Percentiles rank a stretch among this genome's conserved stretches.
Evolutionary conservation across 2,329 filamentous ascomycete genomes (phyloP).

Genomic region (Botrytis aclada): DNA sequence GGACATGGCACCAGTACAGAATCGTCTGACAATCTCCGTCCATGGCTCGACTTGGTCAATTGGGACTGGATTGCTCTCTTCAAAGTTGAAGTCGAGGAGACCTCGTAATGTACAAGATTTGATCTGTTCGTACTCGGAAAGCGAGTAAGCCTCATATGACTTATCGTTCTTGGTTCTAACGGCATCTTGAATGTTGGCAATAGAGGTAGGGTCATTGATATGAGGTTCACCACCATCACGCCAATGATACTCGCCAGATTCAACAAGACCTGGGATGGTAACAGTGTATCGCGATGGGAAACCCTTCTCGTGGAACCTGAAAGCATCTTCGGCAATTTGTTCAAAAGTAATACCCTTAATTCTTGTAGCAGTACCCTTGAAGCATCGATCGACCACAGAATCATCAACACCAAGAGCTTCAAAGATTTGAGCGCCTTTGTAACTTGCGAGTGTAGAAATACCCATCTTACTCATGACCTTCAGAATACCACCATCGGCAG

Average conservation of each 20-base stretch:
- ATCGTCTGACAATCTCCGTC: conserved; percentile 95
- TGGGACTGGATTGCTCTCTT: conserved; percentile 77
- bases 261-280: conserved; percentile 74
- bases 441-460: conserved; percentile 92
- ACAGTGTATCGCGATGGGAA: conserved; percentile 79
- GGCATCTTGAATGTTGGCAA: conserved; percentile 95
- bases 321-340: conserved; percentile 88
- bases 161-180: conserved; percentile 97
- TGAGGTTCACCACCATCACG: conserved; percentile 93
- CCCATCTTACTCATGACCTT: conserved; percentile 99
- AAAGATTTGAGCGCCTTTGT: conserved; percentile 98
- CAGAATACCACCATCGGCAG: conserved; percentile 90
- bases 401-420: conserved; percentile 94
- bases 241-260: conserved; percentile 98
- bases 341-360: conserved; percentile 94
- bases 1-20: conserved; percentile 97
- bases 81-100: conserved; percentile 93
- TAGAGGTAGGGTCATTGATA: conserved; percentile 90
- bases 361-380: conserved; percentile 88
- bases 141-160: conserved; percentile 94
- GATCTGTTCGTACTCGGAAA: conserved; percentile 91
- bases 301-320: conserved; percentile 91
- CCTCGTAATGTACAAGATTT: conserved; percentile 94
- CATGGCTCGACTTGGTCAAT: conserved; percentile 97
- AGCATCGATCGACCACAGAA: conserved; percentile 87